Base-by-base conservation (phyloP, 257 asterid genomes). In the Galeopsis tetrahit region DNA sequence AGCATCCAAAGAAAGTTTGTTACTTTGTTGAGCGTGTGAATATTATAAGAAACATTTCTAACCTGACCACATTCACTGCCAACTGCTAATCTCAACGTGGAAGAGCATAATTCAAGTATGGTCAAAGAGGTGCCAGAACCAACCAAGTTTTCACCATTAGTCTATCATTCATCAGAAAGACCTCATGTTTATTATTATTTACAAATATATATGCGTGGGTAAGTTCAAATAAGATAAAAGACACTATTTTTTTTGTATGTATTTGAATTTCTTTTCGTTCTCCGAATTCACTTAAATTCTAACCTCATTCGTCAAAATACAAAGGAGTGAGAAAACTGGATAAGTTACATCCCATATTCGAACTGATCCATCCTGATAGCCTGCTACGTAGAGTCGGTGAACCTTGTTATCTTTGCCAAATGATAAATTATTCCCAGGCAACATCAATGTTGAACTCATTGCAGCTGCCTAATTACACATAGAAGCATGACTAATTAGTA, bases 41-140 rank as follows among this genome's bases (percentile, higher is more conserved):
- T 35, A 69, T 35, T 35, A 46, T 40, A 75, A 52, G 66, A 77
- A 73, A 71, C 33, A 77, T 79, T 78, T 78, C 98, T 85, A 71
- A 90, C 96, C 97, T 84, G 88, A 79, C 95, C 95, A 82, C 96
- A 74, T 82, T 87, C 91, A 77, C 85, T 82, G 63, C 97, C 98
- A 72, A 90, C 88, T 35, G 97, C 97, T 75, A 93, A 84, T 82
- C 82, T 83, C 79, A 84, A 77, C 3, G 93, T 88, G 78, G 80
- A 79, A 77, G 85, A 71, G 86, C 95, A 93, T 66, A 93, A 82
- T 66, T 82, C 92, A 48, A 93, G 44, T 79, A 65, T 77, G 40
- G 91, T 80, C 71, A 90, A 85, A 9, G 96, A 81, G 73, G 87
- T 84, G 76, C 76, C 76, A 75, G 93, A 78, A 73, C 77, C 84